Base-by-base conservation (phyloP, 148 eudicot genomes). In the Camellia granthamiana region DNA sequence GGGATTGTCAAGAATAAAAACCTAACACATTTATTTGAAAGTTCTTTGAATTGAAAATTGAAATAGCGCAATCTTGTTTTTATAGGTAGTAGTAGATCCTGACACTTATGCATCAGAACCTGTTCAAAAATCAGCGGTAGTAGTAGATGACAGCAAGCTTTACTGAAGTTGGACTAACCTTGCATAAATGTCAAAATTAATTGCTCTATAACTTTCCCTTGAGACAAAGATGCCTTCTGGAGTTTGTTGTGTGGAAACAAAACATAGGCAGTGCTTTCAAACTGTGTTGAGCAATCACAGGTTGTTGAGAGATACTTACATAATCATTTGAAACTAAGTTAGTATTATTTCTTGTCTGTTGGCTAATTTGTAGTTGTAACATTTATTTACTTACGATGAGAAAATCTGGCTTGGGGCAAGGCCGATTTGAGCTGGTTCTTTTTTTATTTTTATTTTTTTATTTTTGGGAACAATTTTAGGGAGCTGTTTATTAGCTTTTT, bases 71-170 rank as follows among this genome's bases (percentile, higher is more conserved):
- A 2, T 30, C 38, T 5, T 72, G 54, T 62, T 15, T 69, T 52
- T 62, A 56, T 69, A 78, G 77, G 84, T 65, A 46, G 23, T 63
- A n/a, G 64, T 44, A 16, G 77, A 64, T 4, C 68, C 68, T 5
- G 19, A 60, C 21, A 19, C 64, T 1, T 60, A 23, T 73, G 74
- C 56, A 0, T 4, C 78, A 2, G 78, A 54, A 0, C 56, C 71
- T 41, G 67, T 68, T 15, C 23, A 66, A 30, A 72, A 72, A 43
- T 30, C 78, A 6, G 15, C 2, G 70, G 77, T 64, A 4, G 64
- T 65, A 11, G 77, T 23, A 64, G 68, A 77, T 63, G 84, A 72
- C 3, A 30, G 68, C 54, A 82, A 82, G 60, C 77, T 47, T 41
- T 81, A 82, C 63, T 82, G 43, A 77, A 41, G 16, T 49, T n/a